Base-by-base conservation (phyloP, 108 stramenopile genomes). In the Skeletonema menzelii region DNA sequence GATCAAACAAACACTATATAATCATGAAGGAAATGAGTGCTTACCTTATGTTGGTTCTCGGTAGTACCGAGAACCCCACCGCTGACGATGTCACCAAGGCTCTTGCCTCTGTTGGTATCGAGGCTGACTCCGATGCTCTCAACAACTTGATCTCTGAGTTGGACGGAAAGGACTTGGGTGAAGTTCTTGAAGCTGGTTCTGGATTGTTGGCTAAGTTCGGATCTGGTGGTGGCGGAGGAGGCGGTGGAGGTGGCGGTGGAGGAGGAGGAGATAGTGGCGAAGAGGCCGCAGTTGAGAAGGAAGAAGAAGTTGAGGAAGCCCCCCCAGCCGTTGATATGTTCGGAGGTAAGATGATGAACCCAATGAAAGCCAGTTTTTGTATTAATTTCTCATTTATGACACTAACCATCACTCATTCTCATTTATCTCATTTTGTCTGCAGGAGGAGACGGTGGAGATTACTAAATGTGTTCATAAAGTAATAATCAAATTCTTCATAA, bases 31-130 rank as follows among this genome's bases (percentile, higher is more conserved):
- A 49, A 71, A 76, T 99, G 69, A 95, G 97, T 40, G 92, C 86
- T 32, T 99, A 99, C 87, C 85, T 99, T 44, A 79, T 99, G 79
- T 85, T 97, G 44, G 85, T 90, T 38, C 86, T 99, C 64, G 99
- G 97, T 65, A 98, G 99, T 57, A 97, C 97, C 75, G 95, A 85
- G 63, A 68, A 72, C 64, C 99, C 99, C 55, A 75, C 97, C 57
- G 94, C 93, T 56, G 97, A 92, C 56, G 97, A 97, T 84, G 92
- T 99, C 79, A 93, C 87, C 56, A 85, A 66, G 69, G 94, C 97
- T 8, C 84, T 98, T 32, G 65, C 91, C 53, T 65, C 93, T 53
- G 96, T 96, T 49, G 97, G 98, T 61, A 79, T 97, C 35, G 97
- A 97, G 82, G 82, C 72, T 27, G 97, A 99, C 65, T 78, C 80